Percentiles rank a stretch among this genome's conserved stretches.
phyloP scores from a whole-genome alignment of 805 yeast species.

The Hermanozyma aechmeae region DNA sequence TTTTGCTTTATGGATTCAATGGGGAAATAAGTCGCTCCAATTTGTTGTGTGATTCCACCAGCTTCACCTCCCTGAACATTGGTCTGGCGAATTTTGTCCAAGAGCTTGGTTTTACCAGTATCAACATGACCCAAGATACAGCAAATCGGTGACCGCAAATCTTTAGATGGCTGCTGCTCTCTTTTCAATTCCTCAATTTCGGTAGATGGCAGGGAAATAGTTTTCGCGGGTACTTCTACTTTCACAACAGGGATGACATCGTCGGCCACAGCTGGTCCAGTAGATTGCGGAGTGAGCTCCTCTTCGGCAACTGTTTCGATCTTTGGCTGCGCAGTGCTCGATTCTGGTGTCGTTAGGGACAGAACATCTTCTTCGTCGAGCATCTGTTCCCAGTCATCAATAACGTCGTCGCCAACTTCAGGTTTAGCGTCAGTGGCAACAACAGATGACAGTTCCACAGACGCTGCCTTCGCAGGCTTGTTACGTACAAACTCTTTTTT shows the following conservation, averaged over 20 bases:
- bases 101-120: slow-evolving; percentile 96
- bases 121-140: slow-evolving; percentile 99
- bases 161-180: slow-evolving; percentile 13
- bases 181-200: no score
- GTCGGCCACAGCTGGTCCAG: no score
- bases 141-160: slow-evolving; percentile 97
- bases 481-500: no score
- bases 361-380: slow-evolving; percentile 43
- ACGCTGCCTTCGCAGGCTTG: no score
- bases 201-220: no score
- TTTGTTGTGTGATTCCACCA: slow-evolving; percentile 99
- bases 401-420: slow-evolving; percentile 17
- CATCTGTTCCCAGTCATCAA: slow-evolving; percentile 13
- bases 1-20: slow-evolving; percentile 86
- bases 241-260: no score
- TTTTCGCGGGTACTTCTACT: no score
- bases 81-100: slow-evolving; percentile 96
- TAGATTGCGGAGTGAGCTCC: no score
- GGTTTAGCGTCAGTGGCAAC: slow-evolving; percentile 7
- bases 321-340: no score
- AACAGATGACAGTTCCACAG: no score
- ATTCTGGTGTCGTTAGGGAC: no score
- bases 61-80: slow-evolving; percentile 99
- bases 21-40: slow-evolving; percentile 99
- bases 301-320: no score